These are phyloP conservation scores for Sclerospora graminicola DNA, from an alignment of 352 stramenopile species.

Conservation along the genomic window DNA sequence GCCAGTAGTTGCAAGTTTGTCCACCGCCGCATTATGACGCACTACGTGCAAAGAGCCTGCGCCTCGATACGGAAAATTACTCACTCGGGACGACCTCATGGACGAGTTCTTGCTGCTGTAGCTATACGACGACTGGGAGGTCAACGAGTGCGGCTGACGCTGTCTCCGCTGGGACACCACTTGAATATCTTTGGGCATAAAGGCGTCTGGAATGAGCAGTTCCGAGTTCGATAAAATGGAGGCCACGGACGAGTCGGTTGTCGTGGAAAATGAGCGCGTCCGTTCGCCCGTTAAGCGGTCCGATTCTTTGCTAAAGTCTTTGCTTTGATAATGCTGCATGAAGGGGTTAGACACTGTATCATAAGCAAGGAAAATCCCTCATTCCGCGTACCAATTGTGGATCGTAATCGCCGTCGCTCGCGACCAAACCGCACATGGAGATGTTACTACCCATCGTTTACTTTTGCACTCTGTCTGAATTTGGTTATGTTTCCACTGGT, in stretches of 20 bases:
- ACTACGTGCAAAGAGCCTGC: slow-evolving; percentile 7
- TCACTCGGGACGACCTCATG: slow-evolving; percentile 15
- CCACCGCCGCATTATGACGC: slow-evolving; percentile 5
- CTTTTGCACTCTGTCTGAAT: background rate
- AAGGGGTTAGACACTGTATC: background rate
- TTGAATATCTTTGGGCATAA: slow-evolving; percentile 52
- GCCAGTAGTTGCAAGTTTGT: slow-evolving; percentile 4
- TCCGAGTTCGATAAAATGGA: slow-evolving; percentile 58
- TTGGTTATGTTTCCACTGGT: too few species aligned
- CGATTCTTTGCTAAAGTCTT: slow-evolving; percentile 19
- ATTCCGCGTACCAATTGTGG: slow-evolving; percentile 7
- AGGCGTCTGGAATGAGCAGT: slow-evolving; percentile 46
- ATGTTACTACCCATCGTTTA: slow-evolving; percentile 13
- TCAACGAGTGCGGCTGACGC: slow-evolving; percentile 15
- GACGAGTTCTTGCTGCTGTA: slow-evolving; percentile 8
- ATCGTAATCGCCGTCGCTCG: slow-evolving; percentile 6
- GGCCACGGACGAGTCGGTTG: slow-evolving; percentile 39
- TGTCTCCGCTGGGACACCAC: slow-evolving; percentile 42
- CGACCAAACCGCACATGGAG: slow-evolving; percentile 12
- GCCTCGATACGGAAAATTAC: slow-evolving; percentile 11
- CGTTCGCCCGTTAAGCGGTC: slow-evolving; percentile 16
- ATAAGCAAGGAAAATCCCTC: background rate
- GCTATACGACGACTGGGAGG: slow-evolving; percentile 10
- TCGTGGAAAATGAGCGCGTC: slow-evolving; percentile 24
- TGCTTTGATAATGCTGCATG: slow-evolving; percentile 17